Conservation (phyloP, 2,329 filamentous ascomycete genomes). For the Cadophora sp. region DNA sequence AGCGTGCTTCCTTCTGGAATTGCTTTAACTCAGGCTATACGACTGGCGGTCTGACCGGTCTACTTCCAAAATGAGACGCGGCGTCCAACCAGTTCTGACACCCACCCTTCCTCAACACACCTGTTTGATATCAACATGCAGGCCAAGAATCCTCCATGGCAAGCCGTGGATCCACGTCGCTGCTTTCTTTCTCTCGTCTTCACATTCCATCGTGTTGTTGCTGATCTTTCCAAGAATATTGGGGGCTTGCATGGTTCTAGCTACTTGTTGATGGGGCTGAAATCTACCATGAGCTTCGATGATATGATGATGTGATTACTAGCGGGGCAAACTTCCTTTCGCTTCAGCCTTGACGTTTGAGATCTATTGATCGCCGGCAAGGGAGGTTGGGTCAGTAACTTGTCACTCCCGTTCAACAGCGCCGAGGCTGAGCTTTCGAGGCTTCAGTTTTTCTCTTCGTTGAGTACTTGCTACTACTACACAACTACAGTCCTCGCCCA, state of each 20-base stretch:
- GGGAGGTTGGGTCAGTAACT: neutral
- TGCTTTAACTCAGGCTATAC: slow-evolving; percentile 7
- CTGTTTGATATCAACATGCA: neutral
- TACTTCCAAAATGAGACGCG: slow-evolving; percentile 12
- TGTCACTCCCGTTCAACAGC: slow-evolving; percentile 1
- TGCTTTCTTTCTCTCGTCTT: neutral
- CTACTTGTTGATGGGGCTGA: slow-evolving; percentile 2
- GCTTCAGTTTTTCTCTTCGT: slow-evolving; percentile 4
- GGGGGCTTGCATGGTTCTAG: slow-evolving; percentile 11
- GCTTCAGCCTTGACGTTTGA: slow-evolving; percentile 14
- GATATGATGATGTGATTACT: slow-evolving; percentile 13
- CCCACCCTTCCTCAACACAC: neutral
- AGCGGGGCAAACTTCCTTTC: slow-evolving; percentile 3
- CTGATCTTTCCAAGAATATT: slow-evolving; percentile 6
- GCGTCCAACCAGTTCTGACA: slow-evolving; percentile 7
- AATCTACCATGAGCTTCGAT: neutral
- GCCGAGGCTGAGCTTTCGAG: slow-evolving; percentile 11
- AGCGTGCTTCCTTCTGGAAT: neutral
- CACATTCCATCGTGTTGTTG: neutral
- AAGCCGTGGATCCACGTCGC: slow-evolving; percentile 14
- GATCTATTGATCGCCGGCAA: slow-evolving; percentile 14
- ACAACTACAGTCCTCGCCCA: slow-evolving; percentile 11
- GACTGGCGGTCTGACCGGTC: slow-evolving; percentile 17
- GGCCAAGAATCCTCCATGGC: slow-evolving; percentile 11
- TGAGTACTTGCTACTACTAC: neutral